Evolutionary conservation across 2,329 filamentous ascomycete species (phyloP), one percentile per base, ranked within the genome.

Genomic region (Venturia pyrina): DNA sequence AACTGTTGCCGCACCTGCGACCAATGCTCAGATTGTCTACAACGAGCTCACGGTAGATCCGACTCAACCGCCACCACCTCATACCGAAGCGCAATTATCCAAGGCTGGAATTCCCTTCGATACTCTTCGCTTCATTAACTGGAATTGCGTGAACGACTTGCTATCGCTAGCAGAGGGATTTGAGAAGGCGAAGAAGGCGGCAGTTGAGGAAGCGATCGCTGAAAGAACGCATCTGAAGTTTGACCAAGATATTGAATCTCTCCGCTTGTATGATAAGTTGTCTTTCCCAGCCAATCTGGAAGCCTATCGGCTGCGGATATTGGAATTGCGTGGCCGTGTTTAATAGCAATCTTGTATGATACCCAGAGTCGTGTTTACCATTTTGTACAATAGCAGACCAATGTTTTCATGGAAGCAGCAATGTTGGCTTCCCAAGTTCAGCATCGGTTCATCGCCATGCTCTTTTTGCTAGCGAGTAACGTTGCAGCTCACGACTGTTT

Each of bases 71-170:
- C 69, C 71, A 15, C 63, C 68, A 10, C 67, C 67, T 41, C 41
- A 67, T 21, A 53, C 62, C 34, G 65, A 69, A 17, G 66, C 66
- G 28, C 46, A 68, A 11, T 56, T 72, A n/a, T 75, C 72, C 48
- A 53, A 73, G 2, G 78, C 77, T 0, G 77, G 78, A 17, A 75
- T 81, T 40, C 73, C 78, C 0, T 70, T 82, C 17, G 77, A 76
- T 48, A 74, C 78, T 28, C 71, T 82, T 17, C 77, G 81, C 46
- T 83, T 79, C 70, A 75, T 77, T 67, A 82, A 82, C 66, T 84
- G 82, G 82, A 73, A 76, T 61, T 72, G 72, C 8, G 73, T 83
- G 60, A 79, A 80, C 64, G 75, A 79, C 62, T 72, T 83, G 63
- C 74, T 83, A 67, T 71, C 70, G 28, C n/a, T 66, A 40, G 43